Base-by-base conservation (phyloP, 371 early-diverging fungal genomes). In the Lichtheimia ornata region DNA sequence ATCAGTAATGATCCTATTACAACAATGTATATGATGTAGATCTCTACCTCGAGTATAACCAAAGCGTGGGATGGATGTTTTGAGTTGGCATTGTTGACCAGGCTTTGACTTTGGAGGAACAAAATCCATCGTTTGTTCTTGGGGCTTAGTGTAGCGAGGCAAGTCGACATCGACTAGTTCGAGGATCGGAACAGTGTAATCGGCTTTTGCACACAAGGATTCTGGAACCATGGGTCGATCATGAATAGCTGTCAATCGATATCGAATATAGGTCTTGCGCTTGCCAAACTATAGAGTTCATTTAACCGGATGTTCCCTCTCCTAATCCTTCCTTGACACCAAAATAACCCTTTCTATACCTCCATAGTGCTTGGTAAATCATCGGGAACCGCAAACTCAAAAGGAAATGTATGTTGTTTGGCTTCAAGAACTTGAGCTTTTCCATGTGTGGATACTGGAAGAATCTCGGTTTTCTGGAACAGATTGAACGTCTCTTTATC, bases 311-410 rank as follows among this genome's bases (percentile, higher is more conserved):
- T 20, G 42, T 11, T 35, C 7, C 4, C 30, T 25, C 9, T 50
- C 40, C 9, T 7, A 5, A 12, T 50, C 30, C 12, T 30, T 24
- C 53, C 56, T 49, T 6, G 0, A 3, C 35, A 9, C 9, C 4
- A 28, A 7, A 28, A 28, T 28, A 4, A 28, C 28, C 28, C 11
- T 35, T 53, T 41, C 22, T 43, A 49, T 66, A 78, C 82, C 73
- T 77, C 74, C 78, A 78, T 77, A 9, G 67, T 70, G 43, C 82
- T 81, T 6, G 82, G 82, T 35, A 81, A 47, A 35, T 73, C 47
- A 41, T 71, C 67, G 3, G 82, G 82, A 13, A 81, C 75, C 15
- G 56, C 59, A 40, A 77, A 78, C 47, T 72, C 61, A 59, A 81
- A 81, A 9, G 69, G 64, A 64, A 78, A 81, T 5, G 35, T 58